Percentiles rank a stretch among this genome's conserved stretches.
These are phyloP conservation scores for Spizellomyces punctatus DNA, from an alignment of 192 early-diverging fungal species.

Conservation along the genomic window DNA sequence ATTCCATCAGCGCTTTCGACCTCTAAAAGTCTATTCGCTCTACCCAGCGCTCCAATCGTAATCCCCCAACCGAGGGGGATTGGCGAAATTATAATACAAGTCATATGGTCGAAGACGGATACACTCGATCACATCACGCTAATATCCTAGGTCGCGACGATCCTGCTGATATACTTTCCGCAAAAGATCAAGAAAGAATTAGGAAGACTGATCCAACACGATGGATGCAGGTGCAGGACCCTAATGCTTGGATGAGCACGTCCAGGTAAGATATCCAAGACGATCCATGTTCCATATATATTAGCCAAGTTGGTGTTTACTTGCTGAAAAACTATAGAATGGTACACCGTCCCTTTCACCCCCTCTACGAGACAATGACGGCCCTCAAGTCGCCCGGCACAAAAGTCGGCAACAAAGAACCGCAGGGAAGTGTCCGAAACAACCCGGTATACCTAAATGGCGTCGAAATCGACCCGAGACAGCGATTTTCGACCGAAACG, in stretches of 20 bases:
- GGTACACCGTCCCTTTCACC: slow-evolving; percentile 29
- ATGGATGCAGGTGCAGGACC: slow-evolving; percentile 37
- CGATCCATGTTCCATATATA: slow-evolving; percentile 1
- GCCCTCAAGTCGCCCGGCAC: neutral
- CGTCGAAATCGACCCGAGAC: slow-evolving; percentile 24
- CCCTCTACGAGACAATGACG: slow-evolving; percentile 1
- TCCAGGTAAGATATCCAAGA: slow-evolving; percentile 27
- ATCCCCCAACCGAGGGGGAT: neutral
- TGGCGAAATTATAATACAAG: slow-evolving; percentile 30
- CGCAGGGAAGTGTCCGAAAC: slow-evolving; percentile 50
- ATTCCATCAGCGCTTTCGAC: neutral
- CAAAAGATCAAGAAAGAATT: slow-evolving; percentile 7
- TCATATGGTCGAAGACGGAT: slow-evolving; percentile 46
- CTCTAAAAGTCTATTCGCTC: no score
- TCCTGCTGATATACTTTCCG: slow-evolving; percentile 36
- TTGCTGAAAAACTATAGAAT: neutral
- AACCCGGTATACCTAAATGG: slow-evolving; percentile 34
- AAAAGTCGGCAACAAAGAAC: slow-evolving; percentile 39
- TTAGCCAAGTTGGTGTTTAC: neutral
- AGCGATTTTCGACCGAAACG: slow-evolving; percentile 45
- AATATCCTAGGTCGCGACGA: slow-evolving; percentile 22
- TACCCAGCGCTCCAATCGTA: no score
- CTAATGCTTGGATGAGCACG: slow-evolving; percentile 28
- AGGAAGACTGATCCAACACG: slow-evolving; percentile 25
- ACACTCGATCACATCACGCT: slow-evolving; percentile 39